phyloP scores from a whole-genome alignment of 805 yeast species.

The Starmerella floris region DNA sequence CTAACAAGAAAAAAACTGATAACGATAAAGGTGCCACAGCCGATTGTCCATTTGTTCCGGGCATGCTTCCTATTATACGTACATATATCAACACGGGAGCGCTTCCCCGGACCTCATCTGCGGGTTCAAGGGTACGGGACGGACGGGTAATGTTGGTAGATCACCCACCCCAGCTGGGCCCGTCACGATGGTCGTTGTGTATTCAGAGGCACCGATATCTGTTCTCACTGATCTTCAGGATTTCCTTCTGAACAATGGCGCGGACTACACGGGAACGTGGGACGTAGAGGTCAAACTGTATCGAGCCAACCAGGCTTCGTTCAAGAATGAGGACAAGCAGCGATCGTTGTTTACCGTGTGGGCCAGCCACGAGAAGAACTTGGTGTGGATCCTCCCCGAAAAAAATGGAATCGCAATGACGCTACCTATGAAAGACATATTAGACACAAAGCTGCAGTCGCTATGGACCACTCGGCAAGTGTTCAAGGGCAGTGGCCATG shows the following conservation, averaged over 20 bases:
- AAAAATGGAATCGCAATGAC: constrained; percentile 27
- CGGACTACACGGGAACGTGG: constrained; percentile 53
- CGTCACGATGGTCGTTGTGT: constrained; percentile 12
- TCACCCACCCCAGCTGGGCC: no score
- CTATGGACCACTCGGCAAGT: constrained; percentile 59
- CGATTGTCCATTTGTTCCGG: no score
- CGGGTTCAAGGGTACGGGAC: no score
- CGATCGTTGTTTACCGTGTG: constrained; percentile 25
- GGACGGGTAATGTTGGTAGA: no score
- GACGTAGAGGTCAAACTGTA: constrained; percentile 53
- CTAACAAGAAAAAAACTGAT: no score
- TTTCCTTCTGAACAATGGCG: constrained; percentile 52
- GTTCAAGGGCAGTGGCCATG: constrained; percentile 61
- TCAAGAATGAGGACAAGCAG: constrained; percentile 10
- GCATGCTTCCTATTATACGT: no score
- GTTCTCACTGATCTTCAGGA: constrained; percentile 61
- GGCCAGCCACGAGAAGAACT: constrained; percentile 23
- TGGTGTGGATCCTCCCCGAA: constrained; percentile 22
- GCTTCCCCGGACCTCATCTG: no score
- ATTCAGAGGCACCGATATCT: constrained; percentile 20
- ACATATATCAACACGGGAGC: no score
- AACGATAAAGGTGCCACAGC: no score
- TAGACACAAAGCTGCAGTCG: constrained; percentile 47
- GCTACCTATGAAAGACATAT: constrained; percentile 39
- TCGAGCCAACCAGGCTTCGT: constrained; percentile 43